These are phyloP conservation scores for Punica granatum DNA, from an alignment of 345 rosid genomes.

Conservation along the genomic window DNA sequence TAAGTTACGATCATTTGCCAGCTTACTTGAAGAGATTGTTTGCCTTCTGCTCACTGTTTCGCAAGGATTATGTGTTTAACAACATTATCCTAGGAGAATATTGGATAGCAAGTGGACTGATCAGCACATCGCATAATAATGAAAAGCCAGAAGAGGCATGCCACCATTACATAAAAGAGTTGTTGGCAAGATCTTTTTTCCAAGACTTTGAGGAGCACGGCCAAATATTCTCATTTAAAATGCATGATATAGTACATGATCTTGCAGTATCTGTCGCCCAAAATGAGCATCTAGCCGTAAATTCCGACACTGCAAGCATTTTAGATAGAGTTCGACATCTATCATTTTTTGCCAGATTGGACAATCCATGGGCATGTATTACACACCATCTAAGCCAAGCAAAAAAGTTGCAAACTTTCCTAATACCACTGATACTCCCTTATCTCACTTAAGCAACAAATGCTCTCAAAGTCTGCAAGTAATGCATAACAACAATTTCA, in stretches of 20 bases:
- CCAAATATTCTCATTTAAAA: background rate
- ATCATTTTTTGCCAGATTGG: background rate
- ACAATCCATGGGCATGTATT: background rate
- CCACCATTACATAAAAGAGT: constrained; percentile 13
- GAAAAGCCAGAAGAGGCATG: constrained; percentile 11
- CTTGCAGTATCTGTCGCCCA: constrained; percentile 11
- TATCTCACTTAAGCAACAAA: too few species aligned
- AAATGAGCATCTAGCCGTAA: background rate
- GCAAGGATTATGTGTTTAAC: background rate
- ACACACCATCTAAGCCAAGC: background rate
- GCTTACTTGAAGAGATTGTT: constrained; percentile 4
- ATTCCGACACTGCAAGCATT: background rate
- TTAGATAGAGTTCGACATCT: background rate
- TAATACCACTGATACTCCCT: too few species aligned
- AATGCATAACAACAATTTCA: too few species aligned
- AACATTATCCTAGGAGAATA: background rate
- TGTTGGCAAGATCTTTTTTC: constrained; percentile 15
- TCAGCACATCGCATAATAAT: background rate
- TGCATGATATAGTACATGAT: constrained; percentile 18
- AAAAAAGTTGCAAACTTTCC: background rate
- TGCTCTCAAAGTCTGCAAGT: background rate
- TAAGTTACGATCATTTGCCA: constrained; percentile 1
- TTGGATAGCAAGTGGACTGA: background rate
- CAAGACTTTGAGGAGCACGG: constrained; percentile 2
- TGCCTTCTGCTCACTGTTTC: background rate